Evolutionary conservation across 495 filamentous ascomycete species (phyloP), one percentile per base, ranked within the genome.

Genomic region (Penicillium canescens): DNA sequence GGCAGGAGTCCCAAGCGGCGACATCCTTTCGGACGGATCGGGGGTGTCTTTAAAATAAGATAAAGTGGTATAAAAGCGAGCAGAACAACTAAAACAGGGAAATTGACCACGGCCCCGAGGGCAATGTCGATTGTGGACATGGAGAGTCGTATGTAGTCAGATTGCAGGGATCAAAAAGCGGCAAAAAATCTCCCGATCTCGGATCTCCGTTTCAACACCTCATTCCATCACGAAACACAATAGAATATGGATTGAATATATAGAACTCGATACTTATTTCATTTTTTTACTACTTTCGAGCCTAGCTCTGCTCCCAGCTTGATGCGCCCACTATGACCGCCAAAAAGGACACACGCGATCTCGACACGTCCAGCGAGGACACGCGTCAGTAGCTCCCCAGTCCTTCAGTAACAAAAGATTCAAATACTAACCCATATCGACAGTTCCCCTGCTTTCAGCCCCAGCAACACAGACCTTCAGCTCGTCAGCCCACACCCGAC

Each of bases 381-480:
- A 51, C 67, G 50, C 54, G 72, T 74, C 53, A 63, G 62, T 65
- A 8, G 23, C 14, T 39, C 6, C 10, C 35, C 42, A 5, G 14
- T 20, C 23, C 14, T 16, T 42, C 11, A 20, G 11, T 21, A 2
- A n/a, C 7, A 2, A 42, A 45, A 8, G 13, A 2, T n/a, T 6
- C 3, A 16, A 12, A 44, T 36, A 31, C 36, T 53, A 14, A 42
- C 26, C 14, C 13, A 43, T 7, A 42, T 11, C 13, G 24, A 14
- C n/a, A 77, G 75, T 47, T 28, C 87, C 90, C 6, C 77, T 98
- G 28, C 82, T 89, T n/a, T 92, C 94, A 1, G 80, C 96, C 16
- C 92, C 93, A 2, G 92, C 92, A 38, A 91, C 92, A 0, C 84
- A 95, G 68, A 91, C 90, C 8, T 73, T 96, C 36, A 81, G 87